phyloP scores from a whole-genome alignment of 805 yeast species.

The Monosporozyma siamensis region DNA sequence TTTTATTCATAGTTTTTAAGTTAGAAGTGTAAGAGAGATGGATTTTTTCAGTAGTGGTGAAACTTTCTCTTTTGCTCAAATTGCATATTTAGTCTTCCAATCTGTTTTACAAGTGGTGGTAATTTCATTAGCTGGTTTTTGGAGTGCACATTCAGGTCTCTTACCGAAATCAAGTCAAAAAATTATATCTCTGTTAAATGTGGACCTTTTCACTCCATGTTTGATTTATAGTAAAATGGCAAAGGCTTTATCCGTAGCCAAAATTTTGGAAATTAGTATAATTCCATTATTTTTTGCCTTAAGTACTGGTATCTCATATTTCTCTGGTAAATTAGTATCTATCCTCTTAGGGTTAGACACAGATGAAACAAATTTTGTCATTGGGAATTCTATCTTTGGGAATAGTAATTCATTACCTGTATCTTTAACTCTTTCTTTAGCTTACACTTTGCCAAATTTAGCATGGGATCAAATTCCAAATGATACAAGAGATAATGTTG shows the following conservation, averaged over 20 bases:
- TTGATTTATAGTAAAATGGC: slow-evolving; percentile 80
- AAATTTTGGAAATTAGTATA: slow-evolving; percentile 68
- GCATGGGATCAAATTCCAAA: slow-evolving; percentile 65
- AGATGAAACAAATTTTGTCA: slow-evolving; percentile 80
- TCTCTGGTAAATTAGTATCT: slow-evolving; percentile 51
- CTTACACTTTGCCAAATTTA: slow-evolving; percentile 65
- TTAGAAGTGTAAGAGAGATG: not conserved
- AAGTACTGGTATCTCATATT: slow-evolving; percentile 66
- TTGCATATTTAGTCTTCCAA: slow-evolving; percentile 67
- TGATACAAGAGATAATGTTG: slow-evolving; percentile 60
- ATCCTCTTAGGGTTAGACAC: slow-evolving; percentile 48
- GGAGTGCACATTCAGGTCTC: slow-evolving; percentile 68
- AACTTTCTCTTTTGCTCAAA: slow-evolving; percentile 26
- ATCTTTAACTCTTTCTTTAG: slow-evolving; percentile 70
- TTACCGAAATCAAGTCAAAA: slow-evolving; percentile 69
- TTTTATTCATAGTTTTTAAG: too few relatives aligned
- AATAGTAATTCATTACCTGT: slow-evolving; percentile 94
- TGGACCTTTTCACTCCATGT: slow-evolving; percentile 90
- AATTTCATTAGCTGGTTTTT: slow-evolving; percentile 76
- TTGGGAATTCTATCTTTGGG: slow-evolving; percentile 96
- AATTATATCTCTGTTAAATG: slow-evolving; percentile 66
- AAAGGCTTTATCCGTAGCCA: slow-evolving; percentile 56
- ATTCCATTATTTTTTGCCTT: slow-evolving; percentile 81
- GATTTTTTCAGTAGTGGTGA: slow-evolving; percentile 3
- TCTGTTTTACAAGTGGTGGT: slow-evolving; percentile 87